Base-by-base conservation (phyloP, 1,284 basidiomycete genomes). In the Rhodotorula sp. region DNA sequence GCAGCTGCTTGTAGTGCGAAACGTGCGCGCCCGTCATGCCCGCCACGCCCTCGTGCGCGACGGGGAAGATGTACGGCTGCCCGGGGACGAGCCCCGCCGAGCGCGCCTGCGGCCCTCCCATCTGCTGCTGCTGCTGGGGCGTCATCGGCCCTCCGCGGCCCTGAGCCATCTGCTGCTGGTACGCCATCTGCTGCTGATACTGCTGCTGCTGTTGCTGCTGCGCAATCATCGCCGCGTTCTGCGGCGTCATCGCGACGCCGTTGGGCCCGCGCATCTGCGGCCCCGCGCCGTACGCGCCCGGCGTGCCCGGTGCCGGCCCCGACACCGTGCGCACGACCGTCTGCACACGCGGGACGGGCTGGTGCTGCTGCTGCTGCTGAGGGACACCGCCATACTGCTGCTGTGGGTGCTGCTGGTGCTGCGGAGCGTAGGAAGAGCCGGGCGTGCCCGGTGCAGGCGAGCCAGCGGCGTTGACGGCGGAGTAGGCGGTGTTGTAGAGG, bases 1-100 rank as follows among this genome's bases (percentile, higher is more conserved):
- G 66, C 5, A 72, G 66, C 46, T 72, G 66, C 55, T 53, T 14
- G 56, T 72, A 72, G 55, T 72, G 70, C 23, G 46, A 48, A 46
- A 65, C 50, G 60, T 72, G 70, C 53, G 70, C 70, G n/a, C 44
- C 50, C 42, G 66, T 68, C 59, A 67, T 57, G 41, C 60, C 55
- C 7, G 60, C 60, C 16, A 42, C 19, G 25, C 64, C 64, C 10
- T n/a, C 56, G 13, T 12, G 7, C 2, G 57, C 62, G 14, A 55
- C 49, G 23, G 65, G 55, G 52, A 61, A 66, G 13, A 16, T 7
- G 52, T 53, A 50, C 19, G 45, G 19, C 27, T 45, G 3, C 41
- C 49, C 49, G 19, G 45, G 56, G 14, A 23, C 42, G 19, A 19
- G 52, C 44, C 44, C 45, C 56, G 48, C 25, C 50, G 17, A 41